Percentiles rank a stretch among this genome's conserved stretches.
Conservation (phyloP, 179 eudicot species). For the Beta lomatogona region DNA sequence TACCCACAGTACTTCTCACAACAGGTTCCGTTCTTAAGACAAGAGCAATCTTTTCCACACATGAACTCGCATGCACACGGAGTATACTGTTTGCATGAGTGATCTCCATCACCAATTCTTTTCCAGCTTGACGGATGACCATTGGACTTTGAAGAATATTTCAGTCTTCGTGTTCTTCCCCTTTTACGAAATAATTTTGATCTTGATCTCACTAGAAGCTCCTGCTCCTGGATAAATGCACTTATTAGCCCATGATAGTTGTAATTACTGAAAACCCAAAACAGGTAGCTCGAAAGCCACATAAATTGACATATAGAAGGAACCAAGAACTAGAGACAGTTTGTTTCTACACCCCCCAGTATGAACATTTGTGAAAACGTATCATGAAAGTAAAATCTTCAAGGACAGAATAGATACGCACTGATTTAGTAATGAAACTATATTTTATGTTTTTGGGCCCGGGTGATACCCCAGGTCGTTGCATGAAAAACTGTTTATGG, state of each 20-base stretch:
- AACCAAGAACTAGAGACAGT: not conserved
- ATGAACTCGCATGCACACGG: constrained; percentile 78
- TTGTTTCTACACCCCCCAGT: not conserved
- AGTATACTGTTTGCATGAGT: constrained; percentile 62
- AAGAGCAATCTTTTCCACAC: constrained; percentile 93
- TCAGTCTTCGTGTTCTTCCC: constrained; percentile 75
- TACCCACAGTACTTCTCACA: constrained; percentile 99
- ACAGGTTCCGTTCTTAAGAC: constrained; percentile 71
- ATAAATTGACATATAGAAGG: not conserved
- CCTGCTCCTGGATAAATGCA: constrained; percentile 49
- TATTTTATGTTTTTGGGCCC: no score
- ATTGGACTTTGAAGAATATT: constrained; percentile 79
- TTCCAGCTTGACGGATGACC: constrained; percentile 90
- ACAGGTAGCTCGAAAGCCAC: not conserved
- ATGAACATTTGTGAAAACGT: not conserved
- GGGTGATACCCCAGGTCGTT: not conserved
- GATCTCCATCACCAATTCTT: constrained; percentile 69
- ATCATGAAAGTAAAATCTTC: not conserved
- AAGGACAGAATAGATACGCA: not conserved
- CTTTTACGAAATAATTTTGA: constrained; percentile 71
- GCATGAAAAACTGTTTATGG: no score
- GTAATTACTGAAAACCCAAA: not conserved
- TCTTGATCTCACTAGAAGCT: constrained; percentile 44
- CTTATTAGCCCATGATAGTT: not conserved
- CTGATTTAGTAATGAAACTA: no score